Evolutionary conservation across 2,329 filamentous ascomycete genomes (phyloP).

Genomic region (Aureobasidium zeae): DNA sequence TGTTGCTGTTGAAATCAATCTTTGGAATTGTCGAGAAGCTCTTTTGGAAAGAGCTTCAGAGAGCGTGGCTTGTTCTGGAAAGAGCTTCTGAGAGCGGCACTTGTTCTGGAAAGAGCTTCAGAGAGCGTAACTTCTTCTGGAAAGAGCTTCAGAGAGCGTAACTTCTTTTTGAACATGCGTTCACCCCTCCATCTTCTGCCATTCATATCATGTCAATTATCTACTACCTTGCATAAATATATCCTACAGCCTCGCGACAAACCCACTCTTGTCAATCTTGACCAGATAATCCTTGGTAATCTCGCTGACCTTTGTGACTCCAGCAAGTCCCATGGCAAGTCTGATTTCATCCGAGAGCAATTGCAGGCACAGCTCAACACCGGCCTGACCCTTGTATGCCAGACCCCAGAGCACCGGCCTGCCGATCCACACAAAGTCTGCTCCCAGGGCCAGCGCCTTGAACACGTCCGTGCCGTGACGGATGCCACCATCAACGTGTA

Average conservation of each 20-base stretch:
- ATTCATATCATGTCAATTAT: no score
- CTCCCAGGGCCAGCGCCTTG: conserved; percentile 44
- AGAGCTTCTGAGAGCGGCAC: no score
- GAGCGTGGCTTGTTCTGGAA: no score
- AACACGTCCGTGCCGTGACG: conserved; percentile 46
- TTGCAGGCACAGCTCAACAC: conserved; percentile 36
- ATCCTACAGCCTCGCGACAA: conserved; percentile 24
- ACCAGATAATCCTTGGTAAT: conserved; percentile 34
- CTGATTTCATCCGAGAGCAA: conserved; percentile 34
- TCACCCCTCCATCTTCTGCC: no score
- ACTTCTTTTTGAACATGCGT: no score
- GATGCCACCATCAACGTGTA: conserved; percentile 52
- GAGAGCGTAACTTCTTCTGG: no score
- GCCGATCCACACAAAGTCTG: conserved; percentile 37
- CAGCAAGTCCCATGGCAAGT: conserved; percentile 34
- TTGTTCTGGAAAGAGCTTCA: no score
- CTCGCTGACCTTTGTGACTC: conserved; percentile 29
- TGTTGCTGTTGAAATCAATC: no score
- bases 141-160: no score
- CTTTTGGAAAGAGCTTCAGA: no score
- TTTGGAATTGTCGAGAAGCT: no score
- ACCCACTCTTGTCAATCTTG: conserved; percentile 29
- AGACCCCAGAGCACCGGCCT: conserved; percentile 42
- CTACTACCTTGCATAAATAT: no score
- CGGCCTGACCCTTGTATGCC: conserved; percentile 32